phyloP scores from a whole-genome alignment of 192 early-diverging fungal species.

The Backusella circina region DNA sequence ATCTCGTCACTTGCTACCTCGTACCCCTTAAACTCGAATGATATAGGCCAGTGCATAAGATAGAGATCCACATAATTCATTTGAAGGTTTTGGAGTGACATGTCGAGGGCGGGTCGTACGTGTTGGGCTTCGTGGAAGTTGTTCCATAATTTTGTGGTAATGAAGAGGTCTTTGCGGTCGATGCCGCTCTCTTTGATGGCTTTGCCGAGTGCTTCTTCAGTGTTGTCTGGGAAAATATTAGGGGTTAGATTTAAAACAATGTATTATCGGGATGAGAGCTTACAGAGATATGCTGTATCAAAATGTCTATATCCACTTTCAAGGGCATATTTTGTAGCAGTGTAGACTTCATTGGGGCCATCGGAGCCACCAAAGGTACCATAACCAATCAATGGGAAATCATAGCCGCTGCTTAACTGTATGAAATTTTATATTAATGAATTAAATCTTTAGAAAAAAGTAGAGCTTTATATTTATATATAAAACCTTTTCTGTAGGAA shows the following conservation, averaged over 20 bases:
- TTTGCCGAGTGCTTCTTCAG: constrained; percentile 66
- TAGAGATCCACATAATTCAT: constrained; percentile 81
- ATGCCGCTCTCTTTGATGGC: constrained; percentile 49
- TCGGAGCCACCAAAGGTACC: constrained; percentile 23
- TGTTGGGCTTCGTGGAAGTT: constrained; percentile 57
- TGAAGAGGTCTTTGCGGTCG: constrained; percentile 61
- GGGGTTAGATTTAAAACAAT: neutral
- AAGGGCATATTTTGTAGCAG: constrained; percentile 21
- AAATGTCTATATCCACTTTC: constrained; percentile 68
- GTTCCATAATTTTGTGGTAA: constrained; percentile 54
- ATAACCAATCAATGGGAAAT: constrained; percentile 22
- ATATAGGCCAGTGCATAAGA: constrained; percentile 83
- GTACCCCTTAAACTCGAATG: constrained; percentile 40
- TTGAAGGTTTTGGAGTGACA: constrained; percentile 63
- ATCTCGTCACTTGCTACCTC: constrained; percentile 2
- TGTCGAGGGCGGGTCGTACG: constrained; percentile 56
- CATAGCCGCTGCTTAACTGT: constrained; percentile 23
- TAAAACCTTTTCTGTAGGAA: constrained; percentile 7
- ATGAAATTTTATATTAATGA: neutral
- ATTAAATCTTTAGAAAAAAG: too few species aligned
- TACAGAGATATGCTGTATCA: constrained; percentile 38
- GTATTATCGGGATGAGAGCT: neutral
- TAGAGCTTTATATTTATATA: neutral
- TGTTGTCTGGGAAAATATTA: constrained; percentile 44
- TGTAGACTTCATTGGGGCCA: constrained; percentile 16